A percentile compares a stretch with the other conserved stretches of the same genome.
Evolutionary conservation across 768 basidiomycete genomes (phyloP).

Genomic region (Auriscalpium orientale): DNA sequence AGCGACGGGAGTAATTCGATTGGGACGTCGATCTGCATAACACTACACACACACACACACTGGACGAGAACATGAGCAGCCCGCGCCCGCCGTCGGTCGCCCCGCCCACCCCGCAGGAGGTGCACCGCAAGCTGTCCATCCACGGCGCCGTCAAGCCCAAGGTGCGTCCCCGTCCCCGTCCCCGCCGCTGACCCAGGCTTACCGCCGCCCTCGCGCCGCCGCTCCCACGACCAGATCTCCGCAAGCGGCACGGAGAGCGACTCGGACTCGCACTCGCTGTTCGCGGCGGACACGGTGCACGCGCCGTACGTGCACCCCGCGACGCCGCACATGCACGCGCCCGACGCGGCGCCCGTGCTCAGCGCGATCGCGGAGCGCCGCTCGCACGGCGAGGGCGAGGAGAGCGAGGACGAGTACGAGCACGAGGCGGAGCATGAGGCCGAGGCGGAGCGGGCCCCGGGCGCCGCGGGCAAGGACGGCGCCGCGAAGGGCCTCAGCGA

Average conservation of each 20-base stretch:
- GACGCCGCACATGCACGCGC: constrained; percentile 8
- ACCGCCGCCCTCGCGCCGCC: constrained; percentile 3
- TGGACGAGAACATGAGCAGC: background rate
- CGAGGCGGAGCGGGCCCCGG: constrained; percentile 51
- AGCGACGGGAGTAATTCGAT: no score
- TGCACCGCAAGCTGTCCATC: constrained; percentile 77
- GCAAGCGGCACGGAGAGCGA: constrained; percentile 67
- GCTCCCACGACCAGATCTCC: background rate
- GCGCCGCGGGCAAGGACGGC: constrained; percentile 31
- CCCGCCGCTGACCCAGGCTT: background rate
- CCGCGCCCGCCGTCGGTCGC: constrained; percentile 21
- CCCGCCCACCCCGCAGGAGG: constrained; percentile 81
- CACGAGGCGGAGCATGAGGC: constrained; percentile 62
- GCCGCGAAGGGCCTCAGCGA: constrained; percentile 46
- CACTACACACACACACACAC: no score
- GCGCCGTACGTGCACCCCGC: constrained; percentile 28
- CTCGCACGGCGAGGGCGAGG: constrained; percentile 32
- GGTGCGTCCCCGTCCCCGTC: constrained; percentile 15
- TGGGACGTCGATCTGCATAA: no score
- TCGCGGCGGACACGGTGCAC: constrained; percentile 44
- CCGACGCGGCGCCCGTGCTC: constrained; percentile 23
- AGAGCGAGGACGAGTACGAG: constrained; percentile 73
- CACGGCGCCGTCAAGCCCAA: constrained; percentile 51
- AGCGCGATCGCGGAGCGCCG: constrained; percentile 74
- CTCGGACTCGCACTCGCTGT: constrained; percentile 75